Percentiles rank a stretch among this genome's conserved stretches.
phyloP scores from a whole-genome alignment of 2,329 filamentous ascomycete species.

The Orbilia quercus region DNA sequence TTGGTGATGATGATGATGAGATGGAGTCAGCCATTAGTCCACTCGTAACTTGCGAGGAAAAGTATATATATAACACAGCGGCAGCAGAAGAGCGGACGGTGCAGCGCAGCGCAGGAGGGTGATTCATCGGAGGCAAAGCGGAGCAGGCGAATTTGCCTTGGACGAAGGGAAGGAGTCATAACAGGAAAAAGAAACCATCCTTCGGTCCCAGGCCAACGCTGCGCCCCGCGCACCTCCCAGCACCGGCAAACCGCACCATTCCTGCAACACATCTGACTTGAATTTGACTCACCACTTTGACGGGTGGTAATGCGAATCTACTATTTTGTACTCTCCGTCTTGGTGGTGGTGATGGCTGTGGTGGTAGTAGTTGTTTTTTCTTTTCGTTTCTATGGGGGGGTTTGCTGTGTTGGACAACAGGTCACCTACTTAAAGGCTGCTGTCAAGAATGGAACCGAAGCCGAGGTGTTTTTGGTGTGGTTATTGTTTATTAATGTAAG shows the following conservation, averaged over 20 bases:
- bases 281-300: not conserved
- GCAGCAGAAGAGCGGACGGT: conserved; percentile 3
- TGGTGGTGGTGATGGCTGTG: too few species aligned
- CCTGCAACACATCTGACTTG: not conserved
- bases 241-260: not conserved
- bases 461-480: too few species aligned
- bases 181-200: conserved; percentile 1
- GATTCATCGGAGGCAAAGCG: conserved; percentile 40
- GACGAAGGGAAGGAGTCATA: not conserved
- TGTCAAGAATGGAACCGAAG: too few species aligned
- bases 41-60: too few species aligned
- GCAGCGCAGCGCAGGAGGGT: not conserved
- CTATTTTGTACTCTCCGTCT: not conserved
- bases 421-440: conserved; percentile 21
- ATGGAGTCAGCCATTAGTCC: conserved; percentile 10
- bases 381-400: too few species aligned
- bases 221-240: not conserved
- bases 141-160: conserved; percentile 28
- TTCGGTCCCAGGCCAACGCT: not conserved
- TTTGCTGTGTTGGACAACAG: conserved; percentile 13
- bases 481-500: too few species aligned
- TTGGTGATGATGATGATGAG: conserved; percentile 6
- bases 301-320: too few species aligned
- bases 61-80: conserved; percentile 19
- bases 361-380: not conserved